phyloP scores from a whole-genome alignment of 257 asterid species.

The Schizonepeta tenuifolia region DNA sequence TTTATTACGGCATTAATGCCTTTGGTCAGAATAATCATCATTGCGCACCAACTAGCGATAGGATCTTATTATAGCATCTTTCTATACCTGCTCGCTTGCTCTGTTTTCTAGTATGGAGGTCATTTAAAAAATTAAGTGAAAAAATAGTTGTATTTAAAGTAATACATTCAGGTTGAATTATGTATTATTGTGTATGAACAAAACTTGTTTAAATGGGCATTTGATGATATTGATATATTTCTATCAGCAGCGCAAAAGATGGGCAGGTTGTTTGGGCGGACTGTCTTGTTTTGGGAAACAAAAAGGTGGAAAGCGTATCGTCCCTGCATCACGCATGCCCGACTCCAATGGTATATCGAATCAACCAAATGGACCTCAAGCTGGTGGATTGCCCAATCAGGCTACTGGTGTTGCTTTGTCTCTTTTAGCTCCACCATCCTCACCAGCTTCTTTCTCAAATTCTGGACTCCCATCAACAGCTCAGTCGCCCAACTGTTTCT shows the following conservation, averaged over 20 bases:
- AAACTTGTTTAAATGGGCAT: conserved; percentile 19
- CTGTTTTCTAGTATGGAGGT: not conserved
- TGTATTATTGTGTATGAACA: not conserved
- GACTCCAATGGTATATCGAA: conserved; percentile 61
- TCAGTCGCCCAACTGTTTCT: conserved; percentile 59
- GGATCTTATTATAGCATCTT: not conserved
- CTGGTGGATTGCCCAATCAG: conserved; percentile 67
- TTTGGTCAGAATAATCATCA: conserved; percentile 11
- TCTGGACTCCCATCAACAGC: conserved; percentile 61
- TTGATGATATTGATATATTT: conserved; percentile 30
- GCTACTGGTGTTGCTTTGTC: conserved; percentile 46
- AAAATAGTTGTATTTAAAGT: not conserved
- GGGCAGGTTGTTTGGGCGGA: conserved; percentile 90
- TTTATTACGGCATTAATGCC: not conserved
- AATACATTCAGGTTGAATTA: not conserved
- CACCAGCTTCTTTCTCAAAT: conserved; percentile 70
- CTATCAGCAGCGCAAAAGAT: conserved; percentile 75
- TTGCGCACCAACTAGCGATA: not conserved
- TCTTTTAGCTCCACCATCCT: conserved; percentile 75
- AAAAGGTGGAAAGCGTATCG: conserved; percentile 91
- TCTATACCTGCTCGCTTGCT: not conserved
- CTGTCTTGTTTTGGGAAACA: conserved; percentile 81
- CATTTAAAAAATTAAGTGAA: too few relatives aligned
- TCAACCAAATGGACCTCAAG: conserved; percentile 71
- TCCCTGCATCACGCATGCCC: conserved; percentile 80